A percentile compares a stretch with the other conserved stretches of the same genome.
These are phyloP conservation scores for Fusarium gaditjirri DNA, from an alignment of 2,329 filamentous ascomycete genomes.

Conservation along the genomic window DNA sequence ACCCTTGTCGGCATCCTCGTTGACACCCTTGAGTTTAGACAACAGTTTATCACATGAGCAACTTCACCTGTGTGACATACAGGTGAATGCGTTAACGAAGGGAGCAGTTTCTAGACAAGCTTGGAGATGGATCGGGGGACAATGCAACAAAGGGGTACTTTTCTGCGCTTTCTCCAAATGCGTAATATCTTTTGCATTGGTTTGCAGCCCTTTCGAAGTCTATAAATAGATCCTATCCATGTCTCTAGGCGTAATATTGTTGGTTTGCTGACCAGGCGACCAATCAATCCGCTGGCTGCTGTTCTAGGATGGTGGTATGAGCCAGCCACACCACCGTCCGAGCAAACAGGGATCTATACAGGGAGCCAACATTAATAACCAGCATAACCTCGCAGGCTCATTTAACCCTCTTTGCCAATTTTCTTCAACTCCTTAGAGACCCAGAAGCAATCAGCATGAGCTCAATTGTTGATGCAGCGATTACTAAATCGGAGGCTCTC, in stretches of 20 bases:
- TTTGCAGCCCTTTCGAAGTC: too few species aligned
- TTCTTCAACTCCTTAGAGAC: accelerated
- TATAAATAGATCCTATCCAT: too few species aligned
- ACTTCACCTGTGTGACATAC: not conserved
- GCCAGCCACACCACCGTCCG: not conserved
- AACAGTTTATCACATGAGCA: not conserved
- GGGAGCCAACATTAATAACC: not conserved
- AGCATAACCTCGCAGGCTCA: accelerated
- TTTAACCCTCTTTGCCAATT: not conserved
- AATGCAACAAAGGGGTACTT: too few species aligned
- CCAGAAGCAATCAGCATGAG: not conserved
- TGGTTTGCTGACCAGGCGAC: accelerated
- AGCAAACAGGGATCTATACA: not conserved
- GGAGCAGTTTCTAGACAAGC: too few species aligned
- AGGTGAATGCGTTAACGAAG: too few species aligned
- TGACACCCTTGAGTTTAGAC: not conserved
- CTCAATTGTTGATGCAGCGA: not conserved
- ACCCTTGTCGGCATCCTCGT: not conserved
- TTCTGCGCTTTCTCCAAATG: too few species aligned
- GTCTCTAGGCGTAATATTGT: too few species aligned
- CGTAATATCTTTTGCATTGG: too few species aligned
- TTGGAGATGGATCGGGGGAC: too few species aligned
- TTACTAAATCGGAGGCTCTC: not conserved
- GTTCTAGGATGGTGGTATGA: not conserved
- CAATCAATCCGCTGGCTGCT: not conserved